phyloP scores from a whole-genome alignment of 768 basidiomycete genomes.

The Hemileccinum rubropunctum region DNA sequence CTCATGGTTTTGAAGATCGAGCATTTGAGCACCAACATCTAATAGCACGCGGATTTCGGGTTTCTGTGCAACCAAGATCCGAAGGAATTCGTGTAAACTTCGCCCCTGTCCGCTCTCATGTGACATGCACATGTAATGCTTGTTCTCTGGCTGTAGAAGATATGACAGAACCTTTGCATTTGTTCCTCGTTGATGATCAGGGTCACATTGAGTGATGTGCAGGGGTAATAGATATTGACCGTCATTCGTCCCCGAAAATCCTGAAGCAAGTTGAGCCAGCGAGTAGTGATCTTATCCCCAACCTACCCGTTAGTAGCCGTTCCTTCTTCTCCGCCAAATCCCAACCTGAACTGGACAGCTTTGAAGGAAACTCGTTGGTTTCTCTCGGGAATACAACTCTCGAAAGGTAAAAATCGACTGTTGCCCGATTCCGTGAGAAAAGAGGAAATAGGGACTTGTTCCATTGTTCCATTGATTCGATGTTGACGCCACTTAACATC shows the following conservation, averaged over 20 bases:
- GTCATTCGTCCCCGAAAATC: slow-evolving; percentile 39
- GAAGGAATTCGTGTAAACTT: slow-evolving; percentile 28
- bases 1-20: slow-evolving; percentile 42
- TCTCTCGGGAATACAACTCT: slow-evolving; percentile 47
- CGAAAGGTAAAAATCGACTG: slow-evolving; percentile 44
- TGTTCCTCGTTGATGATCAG: slow-evolving; percentile 11
- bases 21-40: slow-evolving; percentile 54
- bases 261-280: slow-evolving; percentile 11
- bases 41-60: slow-evolving; percentile 42
- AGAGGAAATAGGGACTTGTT: slow-evolving; percentile 28
- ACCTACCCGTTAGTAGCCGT: neutral
- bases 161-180: slow-evolving; percentile 14
- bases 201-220: slow-evolving; percentile 24
- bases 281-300: neutral
- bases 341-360: slow-evolving; percentile 16
- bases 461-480: slow-evolving; percentile 35
- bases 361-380: slow-evolving; percentile 20
- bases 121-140: slow-evolving; percentile 7
- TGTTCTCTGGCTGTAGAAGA: slow-evolving; percentile 22
- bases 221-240: slow-evolving; percentile 34
- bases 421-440: slow-evolving; percentile 27
- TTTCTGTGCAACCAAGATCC: slow-evolving; percentile 27
- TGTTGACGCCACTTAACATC: slow-evolving; percentile 39
- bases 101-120: neutral
- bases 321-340: slow-evolving; percentile 3